Evolutionary conservation across 2,329 filamentous ascomycete species (phyloP), one percentile per base, ranked within the genome.

Genomic region (Sclerotinia subarctica): DNA sequence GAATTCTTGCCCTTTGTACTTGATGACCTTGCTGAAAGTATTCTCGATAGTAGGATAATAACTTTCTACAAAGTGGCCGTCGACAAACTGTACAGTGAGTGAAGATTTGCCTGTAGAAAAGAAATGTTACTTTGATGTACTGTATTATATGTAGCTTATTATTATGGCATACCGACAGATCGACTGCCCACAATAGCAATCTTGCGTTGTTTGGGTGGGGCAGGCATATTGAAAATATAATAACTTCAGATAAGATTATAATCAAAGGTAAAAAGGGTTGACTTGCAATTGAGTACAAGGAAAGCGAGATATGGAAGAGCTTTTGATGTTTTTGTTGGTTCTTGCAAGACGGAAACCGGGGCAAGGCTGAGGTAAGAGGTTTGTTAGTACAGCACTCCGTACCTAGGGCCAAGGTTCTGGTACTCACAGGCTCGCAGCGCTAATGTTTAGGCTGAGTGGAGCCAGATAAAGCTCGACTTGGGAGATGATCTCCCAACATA

Each of bases 41-140:
- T 98, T 99, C 80, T 99, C 95, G 77, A 99, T 98, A 52, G 95
- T 99, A 47, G 95, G 95, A 80, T 99, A 99, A 82, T 99, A 99
- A 80, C 92, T 96, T 80, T 99, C 95, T 77, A 99, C 94, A 78
- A 99, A 99, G 81, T 97, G 94, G 71, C 93, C 93, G 79, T 99
- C 95, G 77, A 97, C 94, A 78, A 95, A 98, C 78, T 94, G 94
- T 59, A 98, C 95, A 17, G 95, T 96, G 73, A 99, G 88, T 66
- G 94, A 98, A 29, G 93, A 97, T 85, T 99, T 99, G 80, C 95
- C 95, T 98, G 76, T 21, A 46, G 64, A 63, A 53, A 32, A 54
- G 8, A 44, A 29, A 32, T 21, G 51, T 68, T 56, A 59, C 26
- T 54, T 52, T 53, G 47, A 53, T 46, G 32, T 52, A 63, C 54